Base-by-base conservation (phyloP, 352 stramenopile species). In the Phytophthora tubulina region DNA sequence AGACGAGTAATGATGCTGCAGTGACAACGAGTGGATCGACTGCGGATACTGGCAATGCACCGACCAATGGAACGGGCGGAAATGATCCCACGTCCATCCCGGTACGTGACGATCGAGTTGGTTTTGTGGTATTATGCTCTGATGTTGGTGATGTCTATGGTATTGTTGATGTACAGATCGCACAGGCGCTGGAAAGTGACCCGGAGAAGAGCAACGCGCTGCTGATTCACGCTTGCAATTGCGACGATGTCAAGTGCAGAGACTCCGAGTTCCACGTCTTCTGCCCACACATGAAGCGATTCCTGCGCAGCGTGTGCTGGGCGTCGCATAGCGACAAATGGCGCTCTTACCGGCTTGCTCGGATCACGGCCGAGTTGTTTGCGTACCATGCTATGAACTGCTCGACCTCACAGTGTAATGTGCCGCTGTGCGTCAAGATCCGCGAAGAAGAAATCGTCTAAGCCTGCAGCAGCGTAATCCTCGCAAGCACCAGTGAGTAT, bases 241-340 rank as follows among this genome's bases (percentile, higher is more conserved):
- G 84, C 64, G 84, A 89, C 45, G 72, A 75, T 4, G 11, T 72
- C 21, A 75, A 76, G 41, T 92, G 84, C 59, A 42, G 38, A 6
- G 72, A 87, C 55, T 3, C 59, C 0, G 67, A 76, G 53, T 86
- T 86, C 61, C 52, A 67, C 15, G 72, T 78, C 27, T 75, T 89
- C 13, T 92, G 84, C 66, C 57, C 72, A 15, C 78, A 84, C 53
- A 90, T 90, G 82, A 90, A 90, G 75, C 84, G 82, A 1, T 89
- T 90, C 42, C 51, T 92, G 52, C 80, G 83, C n/a, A 88, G 81
- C 45, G 77, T 82, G 33, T 90, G 79, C 71, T 92, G 84, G 84
- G 82, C 79, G 32, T 90, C 84, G 35, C 84, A 90, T 57, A 90
- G 76, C 54, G 72, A 79, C 8, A 76, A 81, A 27, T 92, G 84